Base-by-base conservation (phyloP, 768 basidiomycete genomes). In the Symmetrospora coprosmae region DNA sequence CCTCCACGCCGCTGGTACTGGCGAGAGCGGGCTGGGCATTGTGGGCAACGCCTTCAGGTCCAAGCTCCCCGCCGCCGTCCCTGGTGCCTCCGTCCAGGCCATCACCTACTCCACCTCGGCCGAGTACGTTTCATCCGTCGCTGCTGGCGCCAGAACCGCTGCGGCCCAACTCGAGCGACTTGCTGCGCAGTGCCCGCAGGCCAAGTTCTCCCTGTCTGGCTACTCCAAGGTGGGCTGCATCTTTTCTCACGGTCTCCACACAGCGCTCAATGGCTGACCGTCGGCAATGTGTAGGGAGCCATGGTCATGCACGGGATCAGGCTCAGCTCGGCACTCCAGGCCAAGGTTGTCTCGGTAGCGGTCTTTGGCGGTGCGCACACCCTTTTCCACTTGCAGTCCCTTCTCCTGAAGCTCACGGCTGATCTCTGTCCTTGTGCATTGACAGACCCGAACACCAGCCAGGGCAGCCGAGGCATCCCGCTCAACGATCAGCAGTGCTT, bases 301-400 rank as follows among this genome's bases (percentile, higher is more conserved):
- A 17, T 61, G 5, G 59, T 61, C 7, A 33, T 61, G 17, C 59
- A 61, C 34, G 16, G 27, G 11, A 61, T 45, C 6, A 33, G 30
- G n/a, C 56, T 61, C 2, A 16, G 16, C 28, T 23, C 17, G 16
- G 49, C 28, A 23, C 51, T 61, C 5, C 50, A 61, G 27, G 37
- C 31, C 50, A 33, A 28, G 17, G 48, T 61, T 14, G 35, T 49
- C 21, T 23, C 50, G 8, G 37, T 51, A 9, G 59, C 38, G 2
- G 19, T 56, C 14, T 60, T 61, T 33, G 59, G 59, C 14, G 59
- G n/a, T n/a, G n/a, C n/a, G n/a, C n/a, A n/a, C n/a, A n/a, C n/a
- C n/a, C n/a, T n/a, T n/a, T n/a, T n/a, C n/a, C n/a, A n/a, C n/a
- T n/a, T n/a, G n/a, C n/a, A n/a, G n/a, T n/a, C n/a, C n/a, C n/a